Percentiles rank a stretch among this genome's conserved stretches.
These are phyloP conservation scores for Hypoxylon perforatum DNA, from an alignment of 495 filamentous ascomycete species.

Conservation along the genomic window DNA sequence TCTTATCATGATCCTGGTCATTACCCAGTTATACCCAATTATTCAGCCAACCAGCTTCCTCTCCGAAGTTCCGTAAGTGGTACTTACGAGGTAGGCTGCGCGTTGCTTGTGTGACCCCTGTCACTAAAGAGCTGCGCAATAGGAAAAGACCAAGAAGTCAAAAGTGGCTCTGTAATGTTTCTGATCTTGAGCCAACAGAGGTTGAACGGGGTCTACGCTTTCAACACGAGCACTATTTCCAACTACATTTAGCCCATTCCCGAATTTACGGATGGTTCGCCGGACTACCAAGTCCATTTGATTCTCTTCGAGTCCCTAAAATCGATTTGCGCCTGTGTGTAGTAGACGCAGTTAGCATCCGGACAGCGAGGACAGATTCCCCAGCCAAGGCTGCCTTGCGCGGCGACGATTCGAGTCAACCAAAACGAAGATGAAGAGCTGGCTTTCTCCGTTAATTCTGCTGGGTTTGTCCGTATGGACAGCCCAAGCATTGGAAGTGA, in stretches of 20 bases:
- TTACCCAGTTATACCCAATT: too few relatives aligned
- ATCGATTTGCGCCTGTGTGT: slow-evolving; percentile 4
- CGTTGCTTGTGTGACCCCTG: background rate
- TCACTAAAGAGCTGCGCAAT: background rate
- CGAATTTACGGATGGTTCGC: slow-evolving; percentile 19
- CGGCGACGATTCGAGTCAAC: slow-evolving; percentile 35
- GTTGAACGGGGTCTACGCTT: background rate
- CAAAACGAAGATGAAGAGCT: slow-evolving; percentile 54
- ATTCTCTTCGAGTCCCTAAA: background rate
- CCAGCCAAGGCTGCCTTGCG: slow-evolving; percentile 45
- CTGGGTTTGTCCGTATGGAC: slow-evolving; percentile 66
- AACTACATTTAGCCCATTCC: background rate
- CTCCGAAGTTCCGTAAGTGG: slow-evolving; percentile 7
- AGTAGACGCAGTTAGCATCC: slow-evolving; percentile 9
- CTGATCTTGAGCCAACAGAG: background rate
- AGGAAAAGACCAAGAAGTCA: background rate
- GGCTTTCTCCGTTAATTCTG: slow-evolving; percentile 48
- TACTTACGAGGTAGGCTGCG: too few relatives aligned
- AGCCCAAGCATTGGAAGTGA: slow-evolving; percentile 72
- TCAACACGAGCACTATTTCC: background rate
- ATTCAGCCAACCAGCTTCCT: background rate
- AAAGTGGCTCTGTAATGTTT: background rate
- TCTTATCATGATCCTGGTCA: slow-evolving; percentile 32
- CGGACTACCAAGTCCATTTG: slow-evolving; percentile 7
- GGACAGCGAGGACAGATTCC: slow-evolving; percentile 33